Base-by-base conservation (phyloP, 441 rosid species). In the Euphorbia corollata region DNA sequence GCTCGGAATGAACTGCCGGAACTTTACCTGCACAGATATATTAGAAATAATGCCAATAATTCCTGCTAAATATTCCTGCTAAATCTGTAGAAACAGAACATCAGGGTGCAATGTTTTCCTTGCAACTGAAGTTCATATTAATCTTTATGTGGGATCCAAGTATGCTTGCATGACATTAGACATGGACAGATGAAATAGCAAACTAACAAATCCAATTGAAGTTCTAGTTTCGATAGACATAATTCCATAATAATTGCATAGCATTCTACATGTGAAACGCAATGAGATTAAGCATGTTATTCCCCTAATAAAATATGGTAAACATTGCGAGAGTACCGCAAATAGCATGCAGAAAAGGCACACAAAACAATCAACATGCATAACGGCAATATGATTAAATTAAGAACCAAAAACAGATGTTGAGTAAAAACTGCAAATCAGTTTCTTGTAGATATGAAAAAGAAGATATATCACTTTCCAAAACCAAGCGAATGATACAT, bases 1-100 rank as follows among this genome's bases (percentile, higher is more conserved):
- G 85, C 97, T 87, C 38, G 99, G 99, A 70, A 96, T 90, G 75
- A 96, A 96, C 61, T 87, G 98, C 70, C 98, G 90, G 82, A 95
- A 95, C 80, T 84, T 95, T 64, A 95, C 87, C 98, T 95, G 93
- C 71, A 74, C 53, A 11, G n/a, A 57, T 53, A 72, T 12, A 51
- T 47, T 38, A 38, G 47, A 18, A 45, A 54, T 48, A 60, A 22
- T 36, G 8, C 38, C 60, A 48, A 60, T 2, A 50, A 10, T 0
- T 7, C 32, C n/a, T 7, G 19, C 59, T 19, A 32, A 57, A 57
- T 5, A 10, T 0, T 7, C 32, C n/a, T 7, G 19, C 59, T 19
- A 32, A 57, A 57, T 5, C 8, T 41, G 41, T 22, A 39, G 23
- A 13, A 34, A 38, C 30, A 66, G 62, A 19, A 16, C 9, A 48